Evolutionary conservation across 1,284 basidiomycete species (phyloP).

Genomic region (Cryptococcus depauperatus): DNA sequence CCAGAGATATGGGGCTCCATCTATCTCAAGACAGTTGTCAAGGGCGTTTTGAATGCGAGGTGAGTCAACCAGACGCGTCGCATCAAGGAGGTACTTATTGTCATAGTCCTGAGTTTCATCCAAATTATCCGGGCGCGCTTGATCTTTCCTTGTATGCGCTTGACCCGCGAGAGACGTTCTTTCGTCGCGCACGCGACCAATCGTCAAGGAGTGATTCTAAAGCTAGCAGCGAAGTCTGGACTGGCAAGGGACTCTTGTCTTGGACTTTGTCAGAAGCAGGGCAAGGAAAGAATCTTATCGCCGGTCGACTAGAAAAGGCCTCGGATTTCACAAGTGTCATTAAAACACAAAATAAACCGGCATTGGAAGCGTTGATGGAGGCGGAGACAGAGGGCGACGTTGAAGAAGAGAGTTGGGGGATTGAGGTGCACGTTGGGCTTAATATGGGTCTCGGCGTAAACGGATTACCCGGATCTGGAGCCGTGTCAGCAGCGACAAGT

Average conservation of each 20-base stretch:
- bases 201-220: neutral
- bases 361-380: conserved; percentile 30
- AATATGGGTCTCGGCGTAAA: conserved; percentile 15
- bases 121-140: conserved; percentile 20
- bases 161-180: conserved; percentile 39
- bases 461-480: neutral
- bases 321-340: conserved; percentile 12
- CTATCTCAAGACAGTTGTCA: conserved; percentile 38
- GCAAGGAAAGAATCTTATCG: conserved; percentile 39
- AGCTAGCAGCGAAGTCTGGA: conserved; percentile 31
- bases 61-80: conserved; percentile 10
- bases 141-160: conserved; percentile 41
- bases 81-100: neutral
- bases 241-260: conserved; percentile 37
- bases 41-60: conserved; percentile 40
- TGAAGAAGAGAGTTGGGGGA: conserved; percentile 29
- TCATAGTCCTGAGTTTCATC: conserved; percentile 38
- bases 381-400: conserved; percentile 6
- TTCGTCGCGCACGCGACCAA: conserved; percentile 24
- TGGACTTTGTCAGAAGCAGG: conserved; percentile 38
- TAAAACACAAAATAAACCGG: conserved; percentile 15
- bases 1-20: conserved; percentile 36
- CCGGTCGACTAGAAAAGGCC: conserved; percentile 28
- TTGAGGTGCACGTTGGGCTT: conserved; percentile 35
- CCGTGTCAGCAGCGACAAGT: neutral